phyloP scores from a whole-genome alignment of 495 filamentous ascomycete genomes.

The Lindgomyces ingoldianus region DNA sequence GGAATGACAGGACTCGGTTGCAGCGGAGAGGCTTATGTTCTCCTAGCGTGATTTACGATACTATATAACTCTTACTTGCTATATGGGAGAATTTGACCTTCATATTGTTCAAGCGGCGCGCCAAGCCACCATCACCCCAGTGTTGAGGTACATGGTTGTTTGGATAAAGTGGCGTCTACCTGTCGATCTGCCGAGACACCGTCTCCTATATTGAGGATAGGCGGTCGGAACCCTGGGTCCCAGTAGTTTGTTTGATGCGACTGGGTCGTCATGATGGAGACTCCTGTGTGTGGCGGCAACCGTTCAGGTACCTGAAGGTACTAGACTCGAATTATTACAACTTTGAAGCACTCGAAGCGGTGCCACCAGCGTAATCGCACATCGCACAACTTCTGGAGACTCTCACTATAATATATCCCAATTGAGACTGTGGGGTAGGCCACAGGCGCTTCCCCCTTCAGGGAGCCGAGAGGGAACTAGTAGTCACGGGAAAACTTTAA shows the following conservation, averaged over 20 bases:
- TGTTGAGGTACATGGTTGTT: not conserved
- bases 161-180: conserved; percentile 6
- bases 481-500: conserved; percentile 38
- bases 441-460: conserved; percentile 7
- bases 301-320: not conserved
- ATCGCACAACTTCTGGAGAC: no score
- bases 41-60: conserved; percentile 1
- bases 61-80: conserved; percentile 10
- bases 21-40: not conserved
- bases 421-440: not conserved
- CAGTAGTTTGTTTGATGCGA: not conserved
- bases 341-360: no score
- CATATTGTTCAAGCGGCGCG: not conserved
- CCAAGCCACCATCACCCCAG: not conserved
- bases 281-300: not conserved
- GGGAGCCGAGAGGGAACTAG: conserved; percentile 3
- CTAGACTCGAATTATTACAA: no score
- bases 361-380: no score
- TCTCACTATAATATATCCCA: no score
- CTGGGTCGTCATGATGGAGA: not conserved
- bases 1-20: not conserved
- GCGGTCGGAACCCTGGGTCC: not conserved
- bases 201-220: not conserved
- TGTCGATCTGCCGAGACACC: conserved; percentile 15
- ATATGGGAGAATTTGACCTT: not conserved